Evolutionary conservation across 2,329 filamentous ascomycete species (phyloP).

Genomic region (Fusarium marasasianum): DNA sequence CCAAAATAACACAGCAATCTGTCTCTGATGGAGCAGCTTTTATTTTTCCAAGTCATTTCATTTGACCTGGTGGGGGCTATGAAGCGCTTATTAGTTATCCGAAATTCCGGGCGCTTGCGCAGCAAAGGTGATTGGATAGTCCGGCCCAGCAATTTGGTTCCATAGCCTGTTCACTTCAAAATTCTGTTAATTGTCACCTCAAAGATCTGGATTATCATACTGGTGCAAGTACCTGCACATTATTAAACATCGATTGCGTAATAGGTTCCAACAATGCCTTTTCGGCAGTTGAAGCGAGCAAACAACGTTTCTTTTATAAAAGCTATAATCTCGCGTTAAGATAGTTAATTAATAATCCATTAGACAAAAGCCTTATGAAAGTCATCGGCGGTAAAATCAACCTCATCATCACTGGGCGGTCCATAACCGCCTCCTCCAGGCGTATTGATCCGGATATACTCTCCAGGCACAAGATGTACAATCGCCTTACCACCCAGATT

Average conservation of each 20-base stretch:
- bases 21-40: neutral
- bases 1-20: no score
- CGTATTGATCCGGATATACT: constrained; percentile 49
- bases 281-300: no score
- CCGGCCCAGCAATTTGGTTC: neutral
- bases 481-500: neutral
- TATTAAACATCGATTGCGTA: fast-evolving
- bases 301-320: no score
- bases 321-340: no score
- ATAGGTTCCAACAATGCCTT: no score
- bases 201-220: no score
- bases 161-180: fast-evolving
- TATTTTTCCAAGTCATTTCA: neutral
- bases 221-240: fast-evolving
- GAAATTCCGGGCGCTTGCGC: neutral
- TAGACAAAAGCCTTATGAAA: constrained; percentile 5
- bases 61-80: no score
- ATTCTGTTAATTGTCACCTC: no score
- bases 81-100: neutral
- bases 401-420: neutral
- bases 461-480: constrained; percentile 42
- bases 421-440: constrained; percentile 48
- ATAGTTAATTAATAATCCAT: no score
- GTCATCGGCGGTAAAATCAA: neutral
- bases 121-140: neutral